Percentiles rank a stretch among this genome's conserved stretches.
Conservation (phyloP, 1,284 basidiomycete genomes). For the Cryptococcus jaspeensis region DNA sequence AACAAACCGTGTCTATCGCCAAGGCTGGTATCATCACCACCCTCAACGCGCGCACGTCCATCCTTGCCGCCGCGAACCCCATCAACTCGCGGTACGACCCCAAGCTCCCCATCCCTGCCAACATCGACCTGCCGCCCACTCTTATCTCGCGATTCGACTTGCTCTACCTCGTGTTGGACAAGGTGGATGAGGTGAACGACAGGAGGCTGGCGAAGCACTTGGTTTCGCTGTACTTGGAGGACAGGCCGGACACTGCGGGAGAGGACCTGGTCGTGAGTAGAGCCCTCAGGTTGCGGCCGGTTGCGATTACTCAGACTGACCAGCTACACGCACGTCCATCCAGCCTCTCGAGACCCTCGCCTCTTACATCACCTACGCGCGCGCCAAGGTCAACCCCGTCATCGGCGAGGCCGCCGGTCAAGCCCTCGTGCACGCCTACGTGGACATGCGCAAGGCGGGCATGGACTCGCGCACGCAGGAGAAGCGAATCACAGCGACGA, state of each 20-base stretch:
- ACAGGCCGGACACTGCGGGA: slow-evolving; percentile 68
- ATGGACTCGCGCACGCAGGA: slow-evolving; percentile 82
- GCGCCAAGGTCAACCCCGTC: slow-evolving; percentile 83
- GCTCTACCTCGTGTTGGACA: slow-evolving; percentile 95
- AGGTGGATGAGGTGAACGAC: slow-evolving; percentile 86
- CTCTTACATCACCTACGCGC: slow-evolving; percentile 91
- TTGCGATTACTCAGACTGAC: background rate
- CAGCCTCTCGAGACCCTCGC: slow-evolving; percentile 87
- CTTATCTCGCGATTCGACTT: slow-evolving; percentile 97
- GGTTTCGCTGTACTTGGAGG: slow-evolving; percentile 90
- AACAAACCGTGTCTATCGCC: slow-evolving; percentile 99
- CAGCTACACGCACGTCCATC: background rate
- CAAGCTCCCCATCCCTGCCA: slow-evolving; percentile 76
- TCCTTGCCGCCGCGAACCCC: slow-evolving; percentile 95
- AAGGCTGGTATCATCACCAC: slow-evolving; percentile 99
- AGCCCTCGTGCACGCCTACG: slow-evolving; percentile 85
- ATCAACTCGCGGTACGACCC: slow-evolving; percentile 94
- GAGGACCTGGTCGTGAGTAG: slow-evolving; percentile 72
- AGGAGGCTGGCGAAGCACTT: slow-evolving; percentile 89
- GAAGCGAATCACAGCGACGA: slow-evolving; percentile 95
- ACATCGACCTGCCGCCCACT: slow-evolving; percentile 91
- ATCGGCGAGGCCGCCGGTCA: slow-evolving; percentile 81
- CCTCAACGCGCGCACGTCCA: slow-evolving; percentile 93
- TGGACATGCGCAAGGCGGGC: slow-evolving; percentile 89
- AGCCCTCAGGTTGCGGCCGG: background rate